Evolutionary conservation across 805 yeast genomes (phyloP).

Genomic region (Candida easanensis): DNA sequence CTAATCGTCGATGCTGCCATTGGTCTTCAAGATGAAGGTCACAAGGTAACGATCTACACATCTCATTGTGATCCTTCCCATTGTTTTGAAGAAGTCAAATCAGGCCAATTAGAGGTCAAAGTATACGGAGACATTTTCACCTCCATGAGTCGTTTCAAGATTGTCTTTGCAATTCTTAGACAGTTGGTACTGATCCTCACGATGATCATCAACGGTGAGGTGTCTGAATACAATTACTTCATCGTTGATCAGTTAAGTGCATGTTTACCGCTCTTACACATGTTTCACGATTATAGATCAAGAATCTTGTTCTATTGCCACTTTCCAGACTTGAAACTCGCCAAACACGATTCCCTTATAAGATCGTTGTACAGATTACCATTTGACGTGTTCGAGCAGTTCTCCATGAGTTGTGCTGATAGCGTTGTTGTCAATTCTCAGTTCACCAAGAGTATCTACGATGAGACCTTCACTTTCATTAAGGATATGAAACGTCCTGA

Average conservation of each 20-base stretch:
- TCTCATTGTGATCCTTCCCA: conserved; percentile 87
- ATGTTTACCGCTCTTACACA: conserved; percentile 68
- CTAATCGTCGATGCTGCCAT: conserved; percentile 95
- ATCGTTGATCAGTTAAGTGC: conserved; percentile 88
- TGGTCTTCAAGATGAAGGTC: conserved; percentile 68
- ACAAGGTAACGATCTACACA: conserved; percentile 69
- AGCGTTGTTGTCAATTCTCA: conserved; percentile 81
- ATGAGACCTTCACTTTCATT: conserved; percentile 53
- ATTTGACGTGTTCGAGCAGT: conserved; percentile 81
- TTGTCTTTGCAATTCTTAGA: conserved; percentile 78
- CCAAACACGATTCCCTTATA: conserved; percentile 51
- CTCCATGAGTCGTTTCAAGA: conserved; percentile 66
- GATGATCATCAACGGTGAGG: conserved; percentile 44
- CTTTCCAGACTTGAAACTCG: conserved; percentile 86
- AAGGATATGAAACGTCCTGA: conserved; percentile 28
- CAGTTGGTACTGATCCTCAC: conserved; percentile 65
- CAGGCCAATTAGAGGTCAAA: conserved; percentile 53
- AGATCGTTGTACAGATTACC: conserved; percentile 73
- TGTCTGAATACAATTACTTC: conserved; percentile 59
- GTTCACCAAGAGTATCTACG: conserved; percentile 73
- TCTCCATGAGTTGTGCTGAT: conserved; percentile 76
- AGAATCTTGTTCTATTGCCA: conserved; percentile 87
- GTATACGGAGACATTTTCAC: conserved; percentile 79
- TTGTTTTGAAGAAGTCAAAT: conserved; percentile 85
- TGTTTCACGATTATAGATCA: conserved; percentile 38